Conservation (phyloP, 176 grass and related monocot species). For the Rhynchospora pubera region DNA sequence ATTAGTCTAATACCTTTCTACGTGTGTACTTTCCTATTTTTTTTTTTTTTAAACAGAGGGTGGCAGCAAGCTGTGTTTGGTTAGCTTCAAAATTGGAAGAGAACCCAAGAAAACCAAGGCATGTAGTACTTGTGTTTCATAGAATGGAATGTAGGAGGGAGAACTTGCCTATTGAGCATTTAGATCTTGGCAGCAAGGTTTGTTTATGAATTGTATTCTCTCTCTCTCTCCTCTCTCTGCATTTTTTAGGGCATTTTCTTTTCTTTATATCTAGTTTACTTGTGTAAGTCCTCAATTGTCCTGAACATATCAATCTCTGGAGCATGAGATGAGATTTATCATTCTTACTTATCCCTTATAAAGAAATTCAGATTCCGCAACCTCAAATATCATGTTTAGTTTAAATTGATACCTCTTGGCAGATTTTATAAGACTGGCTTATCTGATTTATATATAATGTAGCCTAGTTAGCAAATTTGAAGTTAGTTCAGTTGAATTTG, state of each 20-base stretch:
- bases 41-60: conserved; percentile 36
- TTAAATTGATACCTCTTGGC: too few relatives aligned
- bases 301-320: neutral
- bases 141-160: conserved; percentile 81
- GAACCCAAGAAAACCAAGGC: conserved; percentile 62
- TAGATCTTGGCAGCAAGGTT: conserved; percentile 63
- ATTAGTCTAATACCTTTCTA: conserved; percentile 4
- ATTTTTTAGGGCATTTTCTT: neutral
- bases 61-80: conserved; percentile 93
- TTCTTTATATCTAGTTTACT: neutral
- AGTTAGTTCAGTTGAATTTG: too few relatives aligned
- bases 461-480: too few relatives aligned
- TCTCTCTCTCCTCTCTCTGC: neutral
- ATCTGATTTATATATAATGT: too few relatives aligned
- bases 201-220: neutral
- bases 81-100: conserved; percentile 90
- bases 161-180: conserved; percentile 54
- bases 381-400: too few relatives aligned
- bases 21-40: neutral
- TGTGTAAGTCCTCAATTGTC: neutral
- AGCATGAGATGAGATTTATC: neutral
- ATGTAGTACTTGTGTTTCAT: conserved; percentile 78
- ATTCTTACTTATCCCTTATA: neutral
- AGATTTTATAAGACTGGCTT: too few relatives aligned
- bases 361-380: neutral